Evolutionary conservation across 2,329 filamentous ascomycete species (phyloP), one percentile per base, ranked within the genome.

Genomic region (Alternaria solani): DNA sequence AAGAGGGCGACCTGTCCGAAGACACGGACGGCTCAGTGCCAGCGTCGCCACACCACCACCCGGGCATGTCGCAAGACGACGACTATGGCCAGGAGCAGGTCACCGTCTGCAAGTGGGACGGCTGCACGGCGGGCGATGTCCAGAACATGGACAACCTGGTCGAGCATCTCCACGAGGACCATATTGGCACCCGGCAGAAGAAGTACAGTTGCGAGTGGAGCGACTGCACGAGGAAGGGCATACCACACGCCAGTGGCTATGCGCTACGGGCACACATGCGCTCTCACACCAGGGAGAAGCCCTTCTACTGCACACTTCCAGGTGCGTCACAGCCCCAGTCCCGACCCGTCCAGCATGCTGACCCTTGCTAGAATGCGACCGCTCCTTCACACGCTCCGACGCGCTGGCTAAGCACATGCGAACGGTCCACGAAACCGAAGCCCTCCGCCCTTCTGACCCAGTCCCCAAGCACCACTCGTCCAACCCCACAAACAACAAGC

Each of bases 141-240:
- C 76, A 79, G 32, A 84, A 85, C 67, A 85, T 84, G 77, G 83
- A 85, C 64, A 81, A 81, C 26, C 75, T 85, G 44, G 83, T 85
- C 52, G 75, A 80, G 59, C 83, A 85, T 69, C 79, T 85, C 42
- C 94, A 98, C 80, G 91, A 93, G 73, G 92, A 94, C 59, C 95
- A 99, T 79, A 97, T 98, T 73, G 93, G 95, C 75, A 92, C 89
- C 62, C 88, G 94, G 55, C 92, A 95, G 81, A 97, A 96, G 81
- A 97, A 95, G 79, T 98, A 98, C 78, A 93, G 92, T n/a, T 99
- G 95, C 80, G 94, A 98, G 80, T 99, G 95, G 95, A 88, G 87
- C 61, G 94, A 94, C 67, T 99, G 95, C 78, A 86, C 85, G 54
- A 84, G 94, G 63, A 98, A 97, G 81, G 93, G 93, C 61, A 88